Evolutionary conservation across 257 asterid species (phyloP), one percentile per base, ranked within the genome.

Genomic region (Apocynum venetum): DNA sequence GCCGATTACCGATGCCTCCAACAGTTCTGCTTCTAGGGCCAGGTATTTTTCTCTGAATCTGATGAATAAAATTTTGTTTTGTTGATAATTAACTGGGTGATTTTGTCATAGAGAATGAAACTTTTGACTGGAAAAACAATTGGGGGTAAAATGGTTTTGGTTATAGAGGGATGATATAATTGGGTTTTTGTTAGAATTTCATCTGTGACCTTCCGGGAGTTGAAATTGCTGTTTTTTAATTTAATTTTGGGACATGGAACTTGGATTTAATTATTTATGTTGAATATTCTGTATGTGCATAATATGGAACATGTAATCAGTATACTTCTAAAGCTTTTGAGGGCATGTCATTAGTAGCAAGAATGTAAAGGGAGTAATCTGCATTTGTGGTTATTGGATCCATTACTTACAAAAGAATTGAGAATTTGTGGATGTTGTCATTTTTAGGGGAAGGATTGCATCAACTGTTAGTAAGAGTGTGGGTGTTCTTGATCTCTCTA

Each of bases 401-500:
- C 35, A n/a, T 46, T 72, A 5, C 36, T 25, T 69, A 57, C 25
- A 61, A 72, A 8, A 5, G 52, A 55, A 11, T 19, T 76, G 72
- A 61, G 44, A 14, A 40, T n/a, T 19, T 73, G 8, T 49, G 41
- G 38, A 36, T 81, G 20, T 75, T 35, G 74, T 47, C 40, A 55
- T 82, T 17, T 71, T 73, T 73, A 93, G 97, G 90, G 91, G 83
- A 80, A 88, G 82, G 81, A 71, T 65, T 59, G 82, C 80, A 46
- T 81, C 97, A 20, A 82, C 78, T 78, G 96, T 93, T 72, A 89
- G 97, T 55, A 91, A 88, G 89, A 93, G 98, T 81, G 89, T 91
- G 63, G 49, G 88, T 72, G 88, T 87, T 84, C 93, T 95, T 81
- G 96, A 93, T 83, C 81, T 91, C 74, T 91, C 97, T 35, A 84